These are phyloP conservation scores for Acrodontium crateriforme DNA, from an alignment of 2,329 filamentous ascomycete species.

Conservation along the genomic window DNA sequence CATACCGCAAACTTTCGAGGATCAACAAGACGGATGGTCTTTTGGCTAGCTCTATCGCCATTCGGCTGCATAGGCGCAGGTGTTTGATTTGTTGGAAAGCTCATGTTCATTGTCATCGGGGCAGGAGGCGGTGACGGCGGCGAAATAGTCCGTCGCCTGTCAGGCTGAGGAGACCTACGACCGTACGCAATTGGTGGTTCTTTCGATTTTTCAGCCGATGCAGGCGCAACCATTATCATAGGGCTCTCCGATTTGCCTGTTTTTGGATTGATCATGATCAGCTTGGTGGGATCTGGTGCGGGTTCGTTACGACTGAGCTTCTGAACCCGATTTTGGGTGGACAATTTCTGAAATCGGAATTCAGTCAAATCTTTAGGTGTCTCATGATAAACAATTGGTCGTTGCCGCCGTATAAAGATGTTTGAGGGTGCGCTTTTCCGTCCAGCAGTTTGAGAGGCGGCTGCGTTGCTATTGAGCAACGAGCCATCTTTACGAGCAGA, in stretches of 20 bases:
- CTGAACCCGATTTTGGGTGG: conserved; percentile 11
- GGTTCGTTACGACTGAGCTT: conserved; percentile 14
- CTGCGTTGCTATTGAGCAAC: no score
- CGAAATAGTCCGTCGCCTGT: conserved; percentile 3
- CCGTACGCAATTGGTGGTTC: conserved; percentile 3
- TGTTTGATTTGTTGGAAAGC: not conserved
- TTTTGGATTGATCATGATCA: conserved; percentile 17
- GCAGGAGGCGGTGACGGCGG: conserved; percentile 1
- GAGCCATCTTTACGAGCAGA: no score
- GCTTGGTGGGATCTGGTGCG: conserved; percentile 13
- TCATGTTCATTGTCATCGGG: no score
- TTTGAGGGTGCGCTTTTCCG: conserved; percentile 2
- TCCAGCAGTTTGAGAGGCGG: conserved; percentile 1
- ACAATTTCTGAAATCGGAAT: conserved; percentile 11
- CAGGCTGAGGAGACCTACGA: conserved; percentile 1
- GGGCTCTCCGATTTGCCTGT: conserved; percentile 14
- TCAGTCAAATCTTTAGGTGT: conserved; percentile 11
- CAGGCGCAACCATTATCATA: not conserved
- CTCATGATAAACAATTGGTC: conserved; percentile 9
- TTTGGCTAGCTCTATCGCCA: not conserved
- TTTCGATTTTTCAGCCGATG: not conserved
- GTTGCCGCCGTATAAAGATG: conserved; percentile 6
- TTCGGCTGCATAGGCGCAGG: not conserved
- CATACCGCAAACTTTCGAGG: not conserved
- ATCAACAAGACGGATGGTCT: no score